Conservation (phyloP, 2,329 filamentous ascomycete species). For the Lecanicillium sp. region DNA sequence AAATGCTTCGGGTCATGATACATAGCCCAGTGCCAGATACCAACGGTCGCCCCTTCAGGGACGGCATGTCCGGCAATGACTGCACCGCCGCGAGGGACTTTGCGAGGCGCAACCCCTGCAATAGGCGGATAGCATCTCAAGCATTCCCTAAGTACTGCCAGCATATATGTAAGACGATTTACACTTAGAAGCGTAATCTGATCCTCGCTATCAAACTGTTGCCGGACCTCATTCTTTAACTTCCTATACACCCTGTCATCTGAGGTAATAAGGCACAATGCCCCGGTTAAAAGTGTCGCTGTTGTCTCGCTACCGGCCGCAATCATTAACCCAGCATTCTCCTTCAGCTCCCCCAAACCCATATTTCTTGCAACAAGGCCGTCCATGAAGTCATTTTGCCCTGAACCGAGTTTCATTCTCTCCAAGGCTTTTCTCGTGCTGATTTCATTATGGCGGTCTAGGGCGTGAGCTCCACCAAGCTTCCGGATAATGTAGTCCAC, state of each 20-base stretch:
- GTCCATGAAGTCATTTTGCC: conserved; percentile 15
- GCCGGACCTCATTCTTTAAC: conserved; percentile 26
- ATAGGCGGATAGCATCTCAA: conserved; percentile 28
- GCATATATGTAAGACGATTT: conserved; percentile 15
- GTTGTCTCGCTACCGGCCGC: conserved; percentile 25
- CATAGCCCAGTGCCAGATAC: not conserved
- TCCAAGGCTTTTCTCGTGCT: conserved; percentile 9
- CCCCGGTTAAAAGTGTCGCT: conserved; percentile 19
- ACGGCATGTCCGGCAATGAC: conserved; percentile 15
- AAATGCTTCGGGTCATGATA: not conserved
- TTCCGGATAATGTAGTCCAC: conserved; percentile 1
- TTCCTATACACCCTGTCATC: conserved; percentile 20
- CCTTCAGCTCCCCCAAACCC: conserved; percentile 9
- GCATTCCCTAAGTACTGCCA: conserved; percentile 31
- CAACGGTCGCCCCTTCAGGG: not conserved
- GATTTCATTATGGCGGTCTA: conserved; percentile 5
- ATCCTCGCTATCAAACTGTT: conserved; percentile 5
- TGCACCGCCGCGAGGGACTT: conserved; percentile 23
- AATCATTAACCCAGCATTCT: conserved; percentile 13
- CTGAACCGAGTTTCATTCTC: not conserved
- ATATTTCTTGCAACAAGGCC: conserved; percentile 11
- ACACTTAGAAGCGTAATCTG: conserved; percentile 12
- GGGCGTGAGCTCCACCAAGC: not conserved
- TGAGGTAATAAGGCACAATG: conserved; percentile 18
- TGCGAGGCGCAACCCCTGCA: conserved; percentile 14